Evolutionary conservation across 2,329 filamentous ascomycete genomes (phyloP), one percentile per base, ranked within the genome.

Genomic region (Botryosphaeria dothidea): DNA sequence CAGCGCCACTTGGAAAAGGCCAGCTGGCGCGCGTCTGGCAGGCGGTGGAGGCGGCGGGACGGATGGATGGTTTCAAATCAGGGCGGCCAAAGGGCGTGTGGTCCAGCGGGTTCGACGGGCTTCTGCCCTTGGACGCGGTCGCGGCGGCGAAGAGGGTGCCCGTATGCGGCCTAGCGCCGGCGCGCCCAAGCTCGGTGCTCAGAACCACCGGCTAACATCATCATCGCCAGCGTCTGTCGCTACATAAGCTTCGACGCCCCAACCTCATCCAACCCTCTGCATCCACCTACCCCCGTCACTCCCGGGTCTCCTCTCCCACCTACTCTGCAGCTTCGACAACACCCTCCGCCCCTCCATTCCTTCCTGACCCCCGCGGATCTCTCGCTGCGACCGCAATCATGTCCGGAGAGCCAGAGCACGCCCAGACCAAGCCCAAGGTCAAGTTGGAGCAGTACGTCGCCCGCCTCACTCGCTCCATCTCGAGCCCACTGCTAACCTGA

Each of bases 391-490:
- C 61, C 64, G 64, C 64, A 68, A 74, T 57, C 71, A 84, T 84
- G 82, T 83, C 82, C 72, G 81, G 79, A 69, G 81, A 83, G 70
- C 81, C 81, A 72, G 79, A 79, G 66, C 80, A 82, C 76, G 68
- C 74, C 63, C 65, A 70, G 65, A 66, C 65, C 68, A 80, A 81
- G 75, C 73, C 73, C 71, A 83, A 83, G 79, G 76, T 79, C 75
- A 82, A 84, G 72, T 76, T 83, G 56, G 75, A 75, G 71, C 77
- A 80, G 79, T 81, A 72, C 68, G 79, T 76, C 15, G 29, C 64
- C n/a, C 31, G 61, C 65, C 31, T 51, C 49, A 66, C 67, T 66
- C 66, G 67, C 64, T 63, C 62, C 41, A 63, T 11, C 27, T 31
- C 54, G 23, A 65, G 19, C 48, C 46, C 65, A 67, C 65, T 71